A percentile compares a stretch with the other conserved stretches of the same genome.
Conservation (phyloP, 257 asterid genomes). For the Oldenlandia corymbosa region DNA sequence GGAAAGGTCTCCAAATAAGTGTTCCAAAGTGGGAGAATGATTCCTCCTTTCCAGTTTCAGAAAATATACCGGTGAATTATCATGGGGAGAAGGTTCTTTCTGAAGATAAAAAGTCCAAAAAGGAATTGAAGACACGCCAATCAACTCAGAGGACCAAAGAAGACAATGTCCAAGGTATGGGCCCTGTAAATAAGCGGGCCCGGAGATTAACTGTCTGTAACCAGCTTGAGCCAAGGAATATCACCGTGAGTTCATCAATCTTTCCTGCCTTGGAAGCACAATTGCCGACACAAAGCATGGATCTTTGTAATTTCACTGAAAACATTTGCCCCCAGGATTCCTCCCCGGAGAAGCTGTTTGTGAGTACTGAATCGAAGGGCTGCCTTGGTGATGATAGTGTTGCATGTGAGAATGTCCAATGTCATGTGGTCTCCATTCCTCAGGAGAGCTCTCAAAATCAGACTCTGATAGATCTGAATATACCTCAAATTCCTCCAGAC, state of each 20-base stretch:
- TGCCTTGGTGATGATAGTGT: constrained; percentile 41
- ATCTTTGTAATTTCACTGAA: constrained; percentile 19
- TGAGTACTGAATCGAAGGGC: constrained; percentile 42
- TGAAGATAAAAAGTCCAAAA: constrained; percentile 28
- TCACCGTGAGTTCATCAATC: constrained; percentile 8
- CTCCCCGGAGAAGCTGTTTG: constrained; percentile 39
- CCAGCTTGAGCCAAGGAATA: constrained; percentile 22
- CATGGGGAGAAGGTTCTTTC: constrained; percentile 16
- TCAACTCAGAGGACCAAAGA: constrained; percentile 29
- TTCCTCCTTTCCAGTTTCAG: constrained; percentile 18
- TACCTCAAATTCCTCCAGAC: constrained; percentile 40
- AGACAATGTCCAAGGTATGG: constrained; percentile 20
- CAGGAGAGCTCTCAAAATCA: constrained; percentile 22
- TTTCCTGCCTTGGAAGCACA: constrained; percentile 34
- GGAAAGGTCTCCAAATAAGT: constrained; percentile 20
- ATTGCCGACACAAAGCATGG: constrained; percentile 22
- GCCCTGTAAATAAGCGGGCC: constrained; percentile 35
- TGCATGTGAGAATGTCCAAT: constrained; percentile 20
- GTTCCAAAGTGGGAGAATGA: constrained; percentile 14
- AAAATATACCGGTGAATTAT: constrained; percentile 16
- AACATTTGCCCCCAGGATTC: constrained; percentile 23
- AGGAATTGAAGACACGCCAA: constrained; percentile 19
- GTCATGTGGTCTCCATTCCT: constrained; percentile 20
- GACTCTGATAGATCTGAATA: constrained; percentile 53
- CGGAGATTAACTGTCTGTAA: constrained; percentile 29